Conservation (phyloP, 139 green algal genomes). For the Parachlorella kessleri region DNA sequence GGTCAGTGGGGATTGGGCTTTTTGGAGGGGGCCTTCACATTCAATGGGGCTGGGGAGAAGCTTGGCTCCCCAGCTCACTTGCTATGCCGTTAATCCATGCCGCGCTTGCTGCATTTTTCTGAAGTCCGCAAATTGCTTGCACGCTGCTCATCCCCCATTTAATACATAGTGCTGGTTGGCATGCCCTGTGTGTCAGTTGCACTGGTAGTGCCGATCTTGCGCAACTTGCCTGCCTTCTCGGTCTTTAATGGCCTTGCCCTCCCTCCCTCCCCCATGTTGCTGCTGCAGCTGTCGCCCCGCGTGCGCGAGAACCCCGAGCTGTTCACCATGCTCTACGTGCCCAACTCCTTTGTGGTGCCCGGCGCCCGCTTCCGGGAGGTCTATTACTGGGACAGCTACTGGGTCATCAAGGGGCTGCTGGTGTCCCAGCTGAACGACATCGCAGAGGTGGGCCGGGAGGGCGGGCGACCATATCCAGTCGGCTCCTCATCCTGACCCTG, state of each 20-base stretch:
- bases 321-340: slow-evolving; percentile 79
- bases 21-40: too few species aligned
- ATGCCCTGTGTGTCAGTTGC: neutral
- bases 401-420: slow-evolving; percentile 84
- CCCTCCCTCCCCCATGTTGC: neutral
- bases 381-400: slow-evolving; percentile 94
- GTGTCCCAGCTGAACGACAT: slow-evolving; percentile 66
- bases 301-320: slow-evolving; percentile 18
- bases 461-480: slow-evolving; percentile 93
- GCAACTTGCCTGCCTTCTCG: neutral
- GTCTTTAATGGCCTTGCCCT: neutral
- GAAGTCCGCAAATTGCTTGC: neutral
- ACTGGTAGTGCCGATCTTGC: too few species aligned
- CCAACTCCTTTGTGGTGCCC: slow-evolving; percentile 74
- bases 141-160: neutral
- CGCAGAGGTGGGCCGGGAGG: neutral
- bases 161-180: neutral
- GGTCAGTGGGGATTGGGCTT: too few species aligned
- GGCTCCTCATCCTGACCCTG: too few species aligned
- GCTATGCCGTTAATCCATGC: neutral
- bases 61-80: too few species aligned
- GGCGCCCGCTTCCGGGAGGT: slow-evolving; percentile 86
- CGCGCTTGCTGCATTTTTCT: neutral
- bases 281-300: slow-evolving; percentile 2
- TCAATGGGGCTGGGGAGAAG: too few species aligned